A percentile compares a stretch with the other conserved stretches of the same genome.
Evolutionary conservation across 139 green algal genomes (phyloP).

Genomic region (Yamagishiella unicocca): DNA sequence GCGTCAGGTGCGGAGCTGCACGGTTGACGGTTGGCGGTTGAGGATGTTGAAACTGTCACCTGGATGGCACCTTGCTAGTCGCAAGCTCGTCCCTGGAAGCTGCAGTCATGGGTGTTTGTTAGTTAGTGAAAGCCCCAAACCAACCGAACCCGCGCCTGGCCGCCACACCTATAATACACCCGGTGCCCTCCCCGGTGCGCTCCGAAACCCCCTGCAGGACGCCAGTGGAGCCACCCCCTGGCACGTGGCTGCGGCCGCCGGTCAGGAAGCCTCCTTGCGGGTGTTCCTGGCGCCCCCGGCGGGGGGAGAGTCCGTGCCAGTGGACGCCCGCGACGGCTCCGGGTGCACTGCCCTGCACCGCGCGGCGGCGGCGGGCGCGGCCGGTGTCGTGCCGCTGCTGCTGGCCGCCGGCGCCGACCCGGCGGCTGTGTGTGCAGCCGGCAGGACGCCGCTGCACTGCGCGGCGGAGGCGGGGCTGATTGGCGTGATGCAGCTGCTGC

Average conservation of each 20-base stretch:
- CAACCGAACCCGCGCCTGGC: no score
- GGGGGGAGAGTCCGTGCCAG: background rate
- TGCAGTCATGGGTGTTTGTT: no score
- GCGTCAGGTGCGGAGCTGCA: background rate
- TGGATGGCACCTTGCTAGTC: no score
- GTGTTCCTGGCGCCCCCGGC: slow-evolving; percentile 24
- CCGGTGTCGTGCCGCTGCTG: slow-evolving; percentile 6
- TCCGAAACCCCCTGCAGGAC: slow-evolving; percentile 22
- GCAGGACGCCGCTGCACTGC: slow-evolving; percentile 29
- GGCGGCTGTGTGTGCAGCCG: background rate
- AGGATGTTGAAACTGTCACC: no score
- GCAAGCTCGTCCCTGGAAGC: no score
- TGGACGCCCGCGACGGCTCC: slow-evolving; percentile 22
- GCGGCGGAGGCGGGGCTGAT: slow-evolving; percentile 19
- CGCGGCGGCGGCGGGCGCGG: slow-evolving; percentile 13
- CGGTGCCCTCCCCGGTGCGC: no score
- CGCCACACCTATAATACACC: no score
- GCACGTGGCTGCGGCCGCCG: slow-evolving; percentile 22
- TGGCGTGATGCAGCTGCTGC: slow-evolving; percentile 7
- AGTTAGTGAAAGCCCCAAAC: no score
- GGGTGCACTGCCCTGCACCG: slow-evolving; percentile 26
- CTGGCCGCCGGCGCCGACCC: slow-evolving; percentile 8
- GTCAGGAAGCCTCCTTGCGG: background rate
- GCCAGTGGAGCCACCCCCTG: background rate
- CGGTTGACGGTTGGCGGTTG: no score